phyloP scores from a whole-genome alignment of 371 early-diverging fungal genomes.

The Rhizopus sp. region DNA sequence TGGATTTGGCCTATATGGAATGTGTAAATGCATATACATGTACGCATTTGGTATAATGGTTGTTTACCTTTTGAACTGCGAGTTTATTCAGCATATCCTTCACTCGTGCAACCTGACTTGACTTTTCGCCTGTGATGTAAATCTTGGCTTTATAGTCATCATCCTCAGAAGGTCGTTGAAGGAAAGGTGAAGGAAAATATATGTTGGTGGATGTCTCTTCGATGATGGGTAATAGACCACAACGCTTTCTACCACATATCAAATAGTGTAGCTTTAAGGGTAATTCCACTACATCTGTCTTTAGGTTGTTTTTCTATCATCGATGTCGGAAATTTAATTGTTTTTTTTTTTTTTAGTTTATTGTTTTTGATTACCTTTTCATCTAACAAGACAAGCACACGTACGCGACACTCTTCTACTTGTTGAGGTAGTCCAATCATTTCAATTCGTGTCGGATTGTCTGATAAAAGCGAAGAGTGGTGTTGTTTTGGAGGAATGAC shows the following conservation, averaged over 20 bases:
- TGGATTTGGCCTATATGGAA: constrained; percentile 35
- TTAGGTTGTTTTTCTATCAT: not conserved
- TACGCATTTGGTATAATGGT: no score
- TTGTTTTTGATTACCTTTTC: constrained; percentile 34
- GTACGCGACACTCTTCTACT: constrained; percentile 46
- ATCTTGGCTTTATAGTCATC: constrained; percentile 25
- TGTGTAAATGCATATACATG: not conserved
- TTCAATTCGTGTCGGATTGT: constrained; percentile 29
- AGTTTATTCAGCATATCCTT: constrained; percentile 37
- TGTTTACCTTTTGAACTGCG: constrained; percentile 36
- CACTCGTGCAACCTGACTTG: constrained; percentile 29
- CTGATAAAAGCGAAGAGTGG: constrained; percentile 36
- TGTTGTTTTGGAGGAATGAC: constrained; percentile 21
- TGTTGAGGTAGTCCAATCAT: constrained; percentile 41
- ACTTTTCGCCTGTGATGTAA: constrained; percentile 37
- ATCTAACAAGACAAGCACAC: constrained; percentile 42
- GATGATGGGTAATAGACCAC: constrained; percentile 63
- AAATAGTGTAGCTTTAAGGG: constrained; percentile 50
- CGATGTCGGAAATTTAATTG: constrained; percentile 11
- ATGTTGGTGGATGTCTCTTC: constrained; percentile 65
- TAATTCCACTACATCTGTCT: constrained; percentile 26
- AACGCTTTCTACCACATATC: constrained; percentile 67
- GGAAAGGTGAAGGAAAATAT: constrained; percentile 66
- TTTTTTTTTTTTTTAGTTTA: constrained; percentile 7
- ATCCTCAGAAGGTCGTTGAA: not conserved